These are phyloP conservation scores for Tetrahymena malaccensis DNA, from an alignment of 73 alveolate species.

Conservation along the genomic window DNA sequence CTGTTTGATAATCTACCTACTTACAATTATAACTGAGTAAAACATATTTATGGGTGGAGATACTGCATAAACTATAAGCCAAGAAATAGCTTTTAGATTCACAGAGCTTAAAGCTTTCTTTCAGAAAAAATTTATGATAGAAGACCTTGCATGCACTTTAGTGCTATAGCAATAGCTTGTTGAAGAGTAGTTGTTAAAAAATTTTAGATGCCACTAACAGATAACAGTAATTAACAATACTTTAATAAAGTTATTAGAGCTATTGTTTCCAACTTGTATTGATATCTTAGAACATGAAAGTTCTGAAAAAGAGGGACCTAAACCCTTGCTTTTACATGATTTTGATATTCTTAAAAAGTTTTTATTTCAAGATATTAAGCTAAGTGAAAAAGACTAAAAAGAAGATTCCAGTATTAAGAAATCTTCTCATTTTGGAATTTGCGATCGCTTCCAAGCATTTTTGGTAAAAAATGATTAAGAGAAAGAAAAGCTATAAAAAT, in stretches of 20 bases:
- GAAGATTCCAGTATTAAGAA: background rate
- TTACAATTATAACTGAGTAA: background rate
- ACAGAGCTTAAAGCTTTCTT: background rate
- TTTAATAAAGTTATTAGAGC: background rate
- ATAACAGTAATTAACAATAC: background rate
- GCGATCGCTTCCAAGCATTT: background rate
- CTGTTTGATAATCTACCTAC: background rate
- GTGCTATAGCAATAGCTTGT: background rate
- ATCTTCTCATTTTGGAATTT: background rate
- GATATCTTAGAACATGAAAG: background rate
- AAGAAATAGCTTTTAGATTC: background rate
- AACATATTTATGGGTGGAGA: background rate
- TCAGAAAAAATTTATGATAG: background rate
- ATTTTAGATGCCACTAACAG: background rate
- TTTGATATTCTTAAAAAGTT: background rate
- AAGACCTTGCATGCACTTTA: background rate
- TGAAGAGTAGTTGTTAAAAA: background rate
- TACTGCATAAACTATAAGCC: background rate
- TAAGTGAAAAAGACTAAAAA: background rate
- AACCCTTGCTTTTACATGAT: background rate
- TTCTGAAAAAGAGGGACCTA: background rate
- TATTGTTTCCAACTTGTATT: background rate
- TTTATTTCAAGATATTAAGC: background rate
- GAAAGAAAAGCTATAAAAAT: background rate
- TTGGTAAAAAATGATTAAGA: background rate